Base-by-base conservation (phyloP, 371 early-diverging fungal species). In the Rhizomucor pusillus region DNA sequence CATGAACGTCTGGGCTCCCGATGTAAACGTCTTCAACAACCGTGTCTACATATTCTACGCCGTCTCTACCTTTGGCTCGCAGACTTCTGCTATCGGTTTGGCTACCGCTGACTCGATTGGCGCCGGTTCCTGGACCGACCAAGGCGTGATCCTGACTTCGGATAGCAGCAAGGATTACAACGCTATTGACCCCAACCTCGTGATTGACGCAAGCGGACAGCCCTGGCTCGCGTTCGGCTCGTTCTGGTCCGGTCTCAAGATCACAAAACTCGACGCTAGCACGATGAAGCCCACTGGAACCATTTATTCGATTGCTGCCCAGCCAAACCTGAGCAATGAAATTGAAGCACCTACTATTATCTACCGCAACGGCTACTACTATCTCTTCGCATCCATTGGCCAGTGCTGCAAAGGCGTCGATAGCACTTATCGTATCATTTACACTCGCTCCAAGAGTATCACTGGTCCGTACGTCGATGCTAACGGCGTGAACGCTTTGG, bases 181-280 rank as follows among this genome's bases (percentile, higher is more conserved):
- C 24, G 48, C 49, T 1, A 56, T 56, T 12, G 56, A 56, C 23
- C 56, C 56, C 22, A 49, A 56, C 5, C 23, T 56, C 43, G 43
- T 56, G 1, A 40, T 47, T 14, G 56, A 56, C 22, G 23, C 20
- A 2, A 24, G 24, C 14, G 56, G 56, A 0, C 40, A 56, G 14
- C 56, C 56, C 13, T 56, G 50, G 49, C 34, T 56, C 14, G 40
- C 56, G n/a, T 56, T 45, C 33, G 56, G 56, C 20, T 56, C 56
- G 3, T 48, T 48, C 43, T 56, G 56, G 56, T 16, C 45, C 33
- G 56, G 56, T 29, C 16, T 56, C 43, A 56, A 49, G 50, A 56
- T 56, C 25, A 48, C 50, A 5, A 22, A 24, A 18, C 39, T 56
- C 9, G 56, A 56, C 24, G 40, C 48, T 11, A 19, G 25, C n/a